Evolutionary conservation across 2,329 filamentous ascomycete species (phyloP).

Genomic region (Stenocarpella maydis): DNA sequence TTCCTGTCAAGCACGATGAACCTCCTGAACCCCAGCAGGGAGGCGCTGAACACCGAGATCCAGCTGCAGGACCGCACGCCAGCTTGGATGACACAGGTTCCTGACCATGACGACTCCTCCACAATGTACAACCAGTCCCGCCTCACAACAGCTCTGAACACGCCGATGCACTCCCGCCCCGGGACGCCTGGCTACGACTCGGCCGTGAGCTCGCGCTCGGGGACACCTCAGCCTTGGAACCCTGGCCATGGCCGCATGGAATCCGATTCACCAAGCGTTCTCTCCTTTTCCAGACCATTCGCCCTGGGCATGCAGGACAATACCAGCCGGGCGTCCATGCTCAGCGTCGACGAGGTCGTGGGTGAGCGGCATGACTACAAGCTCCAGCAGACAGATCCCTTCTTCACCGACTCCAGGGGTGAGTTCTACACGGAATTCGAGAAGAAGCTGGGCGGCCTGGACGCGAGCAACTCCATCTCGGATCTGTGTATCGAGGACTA

Average conservation of each 20-base stretch:
- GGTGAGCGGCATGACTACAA: slow-evolving; percentile 69
- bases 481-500: slow-evolving; percentile 72
- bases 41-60: slow-evolving; percentile 27
- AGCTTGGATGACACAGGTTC: slow-evolving; percentile 27
- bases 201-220: slow-evolving; percentile 31
- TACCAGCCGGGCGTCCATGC: slow-evolving; percentile 52
- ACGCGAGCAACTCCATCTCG: slow-evolving; percentile 63
- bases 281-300: slow-evolving; percentile 17
- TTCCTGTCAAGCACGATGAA: slow-evolving; percentile 37
- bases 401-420: slow-evolving; percentile 71
- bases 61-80: slow-evolving; percentile 33
- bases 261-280: slow-evolving; percentile 28
- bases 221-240: slow-evolving; percentile 31
- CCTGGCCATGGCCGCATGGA: slow-evolving; percentile 31
- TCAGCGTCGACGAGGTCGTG: slow-evolving; percentile 65
- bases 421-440: slow-evolving; percentile 68
- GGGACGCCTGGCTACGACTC: slow-evolving; percentile 34
- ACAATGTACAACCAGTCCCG: slow-evolving; percentile 22
- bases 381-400: slow-evolving; percentile 72
- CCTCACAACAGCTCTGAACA: slow-evolving; percentile 34
- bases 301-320: slow-evolving; percentile 38
- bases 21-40: slow-evolving; percentile 32
- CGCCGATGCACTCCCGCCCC: slow-evolving; percentile 36
- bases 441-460: slow-evolving; percentile 61
- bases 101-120: slow-evolving; percentile 27